phyloP scores from a whole-genome alignment of 345 rosid species.

The Garcia nutans region DNA sequence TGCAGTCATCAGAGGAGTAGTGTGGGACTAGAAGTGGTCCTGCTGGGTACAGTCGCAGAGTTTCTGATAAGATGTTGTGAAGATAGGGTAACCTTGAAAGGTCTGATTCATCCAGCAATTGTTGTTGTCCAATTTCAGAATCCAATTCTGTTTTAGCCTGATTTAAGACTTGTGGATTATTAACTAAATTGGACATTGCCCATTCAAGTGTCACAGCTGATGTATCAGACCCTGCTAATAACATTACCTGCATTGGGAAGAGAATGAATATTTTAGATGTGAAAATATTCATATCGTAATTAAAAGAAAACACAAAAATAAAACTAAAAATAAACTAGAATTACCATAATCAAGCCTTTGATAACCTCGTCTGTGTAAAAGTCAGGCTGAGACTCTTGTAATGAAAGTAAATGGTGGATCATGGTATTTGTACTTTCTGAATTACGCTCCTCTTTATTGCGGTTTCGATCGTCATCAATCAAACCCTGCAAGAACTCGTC shows the following conservation, averaged over 20 bases:
- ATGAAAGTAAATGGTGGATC: constrained; percentile 39
- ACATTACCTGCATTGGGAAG: constrained; percentile 1
- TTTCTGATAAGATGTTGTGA: constrained; percentile 19
- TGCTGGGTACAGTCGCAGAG: constrained; percentile 11
- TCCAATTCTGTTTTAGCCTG: constrained; percentile 16
- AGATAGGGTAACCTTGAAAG: constrained; percentile 15
- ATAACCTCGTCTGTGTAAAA: constrained; percentile 44
- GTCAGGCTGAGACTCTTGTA: constrained; percentile 41
- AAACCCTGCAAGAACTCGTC: constrained; percentile 38
- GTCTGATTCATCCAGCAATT: constrained; percentile 14
- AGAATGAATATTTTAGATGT: too few species aligned
- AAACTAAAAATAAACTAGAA: too few species aligned
- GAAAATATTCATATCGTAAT: too few species aligned
- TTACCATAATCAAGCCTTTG: constrained; percentile 19
- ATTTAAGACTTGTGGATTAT: constrained; percentile 6
- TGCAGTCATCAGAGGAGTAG: constrained; percentile 14
- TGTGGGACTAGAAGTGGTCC: constrained; percentile 23
- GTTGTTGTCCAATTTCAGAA: constrained; percentile 3
- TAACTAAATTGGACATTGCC: constrained; percentile 19
- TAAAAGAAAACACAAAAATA: too few species aligned
- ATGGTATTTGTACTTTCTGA: constrained; percentile 24
- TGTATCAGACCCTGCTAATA: constrained; percentile 19
- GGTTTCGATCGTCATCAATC: constrained; percentile 36
- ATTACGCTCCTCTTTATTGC: constrained; percentile 1
- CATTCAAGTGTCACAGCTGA: constrained; percentile 17